Evolutionary conservation across 148 eudicot species (phyloP), one percentile per base, ranked within the genome.

Genomic region (Oxyria digyna): DNA sequence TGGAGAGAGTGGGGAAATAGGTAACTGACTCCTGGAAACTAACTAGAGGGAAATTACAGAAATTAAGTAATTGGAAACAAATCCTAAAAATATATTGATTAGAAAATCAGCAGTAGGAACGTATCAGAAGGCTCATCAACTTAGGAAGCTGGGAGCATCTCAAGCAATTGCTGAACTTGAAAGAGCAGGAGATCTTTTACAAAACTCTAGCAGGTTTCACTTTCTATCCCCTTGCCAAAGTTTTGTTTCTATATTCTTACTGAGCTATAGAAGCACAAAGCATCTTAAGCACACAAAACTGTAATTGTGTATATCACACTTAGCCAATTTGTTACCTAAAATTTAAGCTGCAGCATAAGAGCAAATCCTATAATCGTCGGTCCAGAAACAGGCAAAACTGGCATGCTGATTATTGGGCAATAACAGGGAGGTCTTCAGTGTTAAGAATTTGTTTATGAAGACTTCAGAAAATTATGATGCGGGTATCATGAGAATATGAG

Each of bases 131-230:
- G 72, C 73, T 3, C 73, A 75, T 72, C 75, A 72, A 35, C 71
- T 78, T 67, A 79, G 68, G 67, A 80, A 79, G 77, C 68, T 55
- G 3, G 73, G 77, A 75, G 32, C 54, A 55, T 74, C 91, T 45
- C 78, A 85, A 75, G 86, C 87, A 41, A 72, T 70, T 67, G 63
- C 72, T 59, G 87, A 85, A 76, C 83, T 87, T 81, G 84, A 85
- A 59, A 77, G 73, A 41, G 89, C 88, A 67, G 84, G 80, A 83
- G 78, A 72, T 71, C 81, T 74, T 73, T 68, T 92, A 33, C 63
- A 40, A 45, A 75, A 83, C 52, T 80, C 96, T 62, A 75, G 77
- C 72, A 89, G 98, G 98, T 92, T 63, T 83, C 77, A 33, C 68
- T 43, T 37, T 57, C 15, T 65, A 35, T 17, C 59, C 24, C 52